Conservation (phyloP, 2,329 filamentous ascomycete species). For the Exophiala sideris region DNA sequence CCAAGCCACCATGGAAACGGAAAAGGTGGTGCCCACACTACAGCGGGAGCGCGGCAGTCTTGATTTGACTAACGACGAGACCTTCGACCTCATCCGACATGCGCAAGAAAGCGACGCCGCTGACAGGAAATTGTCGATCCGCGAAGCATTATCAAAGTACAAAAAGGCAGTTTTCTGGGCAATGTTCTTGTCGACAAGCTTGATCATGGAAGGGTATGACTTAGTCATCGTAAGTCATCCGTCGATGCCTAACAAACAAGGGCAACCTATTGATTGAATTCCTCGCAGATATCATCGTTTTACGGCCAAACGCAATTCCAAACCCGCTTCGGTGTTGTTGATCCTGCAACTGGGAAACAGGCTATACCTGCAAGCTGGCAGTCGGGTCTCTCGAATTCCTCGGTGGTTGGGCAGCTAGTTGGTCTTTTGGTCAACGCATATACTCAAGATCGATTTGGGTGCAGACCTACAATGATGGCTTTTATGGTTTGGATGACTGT, state of each 20-base stretch:
- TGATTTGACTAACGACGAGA: slow-evolving; percentile 1
- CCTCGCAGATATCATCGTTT: slow-evolving; percentile 12
- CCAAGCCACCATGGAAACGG: background rate
- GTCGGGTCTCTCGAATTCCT: slow-evolving; percentile 39
- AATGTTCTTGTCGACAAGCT: slow-evolving; percentile 24
- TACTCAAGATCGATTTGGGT: slow-evolving; percentile 33
- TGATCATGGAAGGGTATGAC: slow-evolving; percentile 31
- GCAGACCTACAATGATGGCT: slow-evolving; percentile 31
- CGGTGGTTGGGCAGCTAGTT: slow-evolving; percentile 27
- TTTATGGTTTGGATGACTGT: slow-evolving; percentile 27
- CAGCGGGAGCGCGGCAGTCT: background rate
- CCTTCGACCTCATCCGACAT: slow-evolving; percentile 3
- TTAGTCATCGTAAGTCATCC: slow-evolving; percentile 27
- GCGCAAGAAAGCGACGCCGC: slow-evolving; percentile 17
- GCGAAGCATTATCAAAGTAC: slow-evolving; percentile 24
- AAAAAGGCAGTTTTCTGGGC: slow-evolving; percentile 29
- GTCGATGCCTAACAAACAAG: background rate
- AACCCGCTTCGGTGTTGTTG: slow-evolving; percentile 9
- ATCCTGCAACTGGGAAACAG: slow-evolving; percentile 12
- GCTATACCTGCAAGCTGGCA: slow-evolving; percentile 37
- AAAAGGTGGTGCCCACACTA: background rate
- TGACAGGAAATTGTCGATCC: slow-evolving; percentile 25
- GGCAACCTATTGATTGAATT: background rate
- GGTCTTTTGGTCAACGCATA: slow-evolving; percentile 31
- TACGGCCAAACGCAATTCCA: slow-evolving; percentile 15